Evolutionary conservation across 2,329 filamentous ascomycete genomes (phyloP), one percentile per base, ranked within the genome.

Genomic region (Xylariaceae sp.): DNA sequence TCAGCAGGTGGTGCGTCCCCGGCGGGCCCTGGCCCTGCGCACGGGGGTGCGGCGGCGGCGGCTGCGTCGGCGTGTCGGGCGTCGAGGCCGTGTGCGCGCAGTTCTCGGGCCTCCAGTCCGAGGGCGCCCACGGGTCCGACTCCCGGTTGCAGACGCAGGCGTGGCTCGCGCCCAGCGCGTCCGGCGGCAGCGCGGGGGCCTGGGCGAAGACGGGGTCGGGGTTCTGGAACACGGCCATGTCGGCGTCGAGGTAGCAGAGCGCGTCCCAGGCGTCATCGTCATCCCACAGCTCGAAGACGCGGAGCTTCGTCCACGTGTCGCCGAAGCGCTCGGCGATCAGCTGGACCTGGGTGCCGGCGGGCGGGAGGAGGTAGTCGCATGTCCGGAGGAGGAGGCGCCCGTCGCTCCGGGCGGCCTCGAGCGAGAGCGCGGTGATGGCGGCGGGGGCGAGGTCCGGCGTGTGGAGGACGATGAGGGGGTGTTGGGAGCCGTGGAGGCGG

Each of bases 241-340:
- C 73, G 8, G 72, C 71, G 47, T 77, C 74, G 4, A 78, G 62
- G 47, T 74, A 75, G 50, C 71, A 73, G 13, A 74, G 50, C 6
- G 60, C 61, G 31, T 69, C 61, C 33, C 64, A 66, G 9, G 15
- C 33, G 19, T 24, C 19, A 15, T 7, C 22, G 37, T 55, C 57
- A 48, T 56, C 30, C 6, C 13, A 45, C 3, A 71, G 44, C 41
- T 73, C 66, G 50, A 77, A 76, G 17, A 74, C 72, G n/a, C 71
- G 67, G 3, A 78, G 62, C 50, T 77, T 76, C 3, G 73, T 76
- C 68, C 72, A 76, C 3, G 73, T 77, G 48, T 77, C 73, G 42
- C 63, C 64, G 56, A 76, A 76, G 17, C 73, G 66, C 43, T 73
- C 66, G 1, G 73, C 71, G 24, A 77, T 72, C 13, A 66, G 50